Percentiles rank a stretch among this genome's conserved stretches.
Evolutionary conservation across 2,329 filamentous ascomycete genomes (phyloP).

Genomic region (Botrytis paeoniae): DNA sequence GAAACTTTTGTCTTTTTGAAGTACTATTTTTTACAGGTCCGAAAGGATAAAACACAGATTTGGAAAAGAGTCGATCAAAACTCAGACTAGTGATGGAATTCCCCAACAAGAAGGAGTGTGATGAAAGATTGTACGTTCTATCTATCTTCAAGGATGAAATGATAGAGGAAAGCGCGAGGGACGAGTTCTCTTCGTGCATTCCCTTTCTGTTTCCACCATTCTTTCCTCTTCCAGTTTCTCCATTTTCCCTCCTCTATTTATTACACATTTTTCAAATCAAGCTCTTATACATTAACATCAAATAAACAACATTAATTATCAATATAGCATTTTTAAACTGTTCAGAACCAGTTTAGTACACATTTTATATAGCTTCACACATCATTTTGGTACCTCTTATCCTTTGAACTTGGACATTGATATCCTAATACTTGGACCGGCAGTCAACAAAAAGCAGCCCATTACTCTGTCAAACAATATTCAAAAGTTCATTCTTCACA

Average conservation of each 20-base stretch:
- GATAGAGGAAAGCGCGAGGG: background rate
- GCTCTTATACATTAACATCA: background rate
- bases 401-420: accelerated
- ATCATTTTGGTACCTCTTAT: background rate
- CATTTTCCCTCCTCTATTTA: background rate
- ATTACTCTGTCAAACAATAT: background rate
- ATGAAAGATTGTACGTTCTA: no score
- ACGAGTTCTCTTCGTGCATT: background rate
- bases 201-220: no score
- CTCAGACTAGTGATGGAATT: accelerated
- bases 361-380: background rate
- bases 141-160: background rate
- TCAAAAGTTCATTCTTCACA: background rate
- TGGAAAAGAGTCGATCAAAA: background rate
- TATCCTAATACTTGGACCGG: background rate
- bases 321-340: background rate
- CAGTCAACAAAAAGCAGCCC: background rate
- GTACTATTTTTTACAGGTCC: background rate
- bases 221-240: background rate
- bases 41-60: background rate
- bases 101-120: accelerated
- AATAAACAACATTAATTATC: background rate
- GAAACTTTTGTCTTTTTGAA: accelerated
- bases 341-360: background rate
- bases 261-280: background rate